Percentiles rank a stretch among this genome's conserved stretches.
These are phyloP conservation scores for Triangularia verruculosa DNA, from an alignment of 2,329 filamentous ascomycete species.

Conservation along the genomic window DNA sequence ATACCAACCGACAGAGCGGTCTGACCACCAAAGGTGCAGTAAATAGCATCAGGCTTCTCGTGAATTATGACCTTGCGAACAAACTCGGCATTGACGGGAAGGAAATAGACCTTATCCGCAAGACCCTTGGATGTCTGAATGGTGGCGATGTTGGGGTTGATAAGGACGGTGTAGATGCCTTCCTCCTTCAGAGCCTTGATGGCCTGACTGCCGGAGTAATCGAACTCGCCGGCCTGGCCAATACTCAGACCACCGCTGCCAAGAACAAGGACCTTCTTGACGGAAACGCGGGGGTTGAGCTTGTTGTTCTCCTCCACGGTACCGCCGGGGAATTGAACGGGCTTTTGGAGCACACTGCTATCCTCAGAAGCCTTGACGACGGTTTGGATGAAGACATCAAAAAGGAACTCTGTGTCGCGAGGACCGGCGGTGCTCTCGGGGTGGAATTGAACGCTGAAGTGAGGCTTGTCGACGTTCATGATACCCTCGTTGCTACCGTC, in stretches of 20 bases:
- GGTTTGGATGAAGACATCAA: constrained; percentile 91
- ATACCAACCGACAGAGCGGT: constrained; percentile 97
- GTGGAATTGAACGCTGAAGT: constrained; percentile 99
- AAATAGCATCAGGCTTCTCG: constrained; percentile 93
- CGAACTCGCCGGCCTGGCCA: constrained; percentile 96
- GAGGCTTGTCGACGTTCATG: constrained; percentile 77
- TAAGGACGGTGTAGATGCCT: constrained; percentile 94
- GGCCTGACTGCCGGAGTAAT: constrained; percentile 96
- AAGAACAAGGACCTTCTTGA: constrained; percentile 92
- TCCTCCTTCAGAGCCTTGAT: constrained; percentile 98
- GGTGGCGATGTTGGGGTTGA: constrained; percentile 98
- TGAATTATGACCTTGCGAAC: constrained; percentile 96
- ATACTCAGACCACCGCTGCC: constrained; percentile 95
- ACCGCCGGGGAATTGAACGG: constrained; percentile 86
- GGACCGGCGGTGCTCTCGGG: constrained; percentile 95
- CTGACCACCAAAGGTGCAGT: constrained; percentile 96
- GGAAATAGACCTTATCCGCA: constrained; percentile 97
- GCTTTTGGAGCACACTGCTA: constrained; percentile 61
- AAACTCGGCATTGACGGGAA: constrained; percentile 94
- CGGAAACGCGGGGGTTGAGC: constrained; percentile 72
- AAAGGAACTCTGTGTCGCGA: constrained; percentile 91
- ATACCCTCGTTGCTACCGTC: constrained; percentile 98
- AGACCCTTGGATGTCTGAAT: constrained; percentile 98
- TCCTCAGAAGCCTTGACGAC: constrained; percentile 71
- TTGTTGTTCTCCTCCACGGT: constrained; percentile 74